A percentile compares a stretch with the other conserved stretches of the same genome.
phyloP scores from a whole-genome alignment of 73 alveolate genomes.

The Paramecium primaurelia region DNA sequence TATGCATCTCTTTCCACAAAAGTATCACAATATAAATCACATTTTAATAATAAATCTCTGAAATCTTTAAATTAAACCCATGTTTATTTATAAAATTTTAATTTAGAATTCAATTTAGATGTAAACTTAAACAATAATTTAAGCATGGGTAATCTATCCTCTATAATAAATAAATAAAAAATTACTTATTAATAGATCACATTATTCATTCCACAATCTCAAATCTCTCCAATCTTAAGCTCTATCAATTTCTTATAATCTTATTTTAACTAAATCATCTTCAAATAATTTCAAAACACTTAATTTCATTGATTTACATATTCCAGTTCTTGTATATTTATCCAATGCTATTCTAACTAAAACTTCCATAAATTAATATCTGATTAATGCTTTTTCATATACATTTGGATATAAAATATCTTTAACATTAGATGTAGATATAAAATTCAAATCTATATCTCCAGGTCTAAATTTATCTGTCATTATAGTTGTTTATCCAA shows the following conservation, averaged over 20 bases:
- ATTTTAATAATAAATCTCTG: constrained; percentile 38
- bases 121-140: constrained; percentile 33
- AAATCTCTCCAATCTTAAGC: constrained; percentile 57
- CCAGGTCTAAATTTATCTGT: constrained; percentile 42
- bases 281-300: not conserved
- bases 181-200: constrained; percentile 36
- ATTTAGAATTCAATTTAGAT: constrained; percentile 34
- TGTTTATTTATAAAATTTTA: constrained; percentile 21
- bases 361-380: constrained; percentile 68
- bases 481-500: not conserved
- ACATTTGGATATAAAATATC: constrained; percentile 25
- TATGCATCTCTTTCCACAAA: constrained; percentile 61
- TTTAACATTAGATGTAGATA: constrained; percentile 26
- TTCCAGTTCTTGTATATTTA: constrained; percentile 47
- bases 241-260: constrained; percentile 6
- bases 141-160: constrained; percentile 43
- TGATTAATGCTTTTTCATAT: constrained; percentile 56
- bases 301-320: not conserved
- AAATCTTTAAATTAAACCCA: constrained; percentile 41
- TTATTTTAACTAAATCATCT: not conserved
- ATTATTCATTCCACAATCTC: constrained; percentile 63
- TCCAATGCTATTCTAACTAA: constrained; percentile 66
- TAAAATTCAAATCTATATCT: constrained; percentile 62
- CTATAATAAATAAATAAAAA: not conserved
- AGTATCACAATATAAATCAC: constrained; percentile 47